Conservation (phyloP, 148 eudicot species). For the Pouteria glomerata region DNA sequence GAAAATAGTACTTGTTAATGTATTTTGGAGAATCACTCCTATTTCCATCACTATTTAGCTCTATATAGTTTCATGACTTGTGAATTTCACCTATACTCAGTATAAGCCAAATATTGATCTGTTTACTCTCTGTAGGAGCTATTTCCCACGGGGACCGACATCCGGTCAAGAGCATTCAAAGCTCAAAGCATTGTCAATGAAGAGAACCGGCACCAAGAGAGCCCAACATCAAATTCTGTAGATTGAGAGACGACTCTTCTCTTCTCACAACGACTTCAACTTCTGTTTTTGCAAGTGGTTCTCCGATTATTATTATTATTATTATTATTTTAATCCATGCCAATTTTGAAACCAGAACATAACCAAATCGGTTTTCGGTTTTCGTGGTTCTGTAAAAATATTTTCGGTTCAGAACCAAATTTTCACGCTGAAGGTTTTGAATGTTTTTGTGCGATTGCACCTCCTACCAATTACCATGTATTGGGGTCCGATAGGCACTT, state of each 20-base stretch:
- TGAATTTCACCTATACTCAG: neutral
- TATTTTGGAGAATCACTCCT: too few relatives aligned
- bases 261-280: conserved; percentile 1
- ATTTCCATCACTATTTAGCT: too few relatives aligned
- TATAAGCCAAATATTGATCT: neutral
- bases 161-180: conserved; percentile 31
- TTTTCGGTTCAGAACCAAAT: neutral
- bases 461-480: neutral
- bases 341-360: conserved; percentile 15
- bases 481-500: too few relatives aligned
- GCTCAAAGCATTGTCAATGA: conserved; percentile 7
- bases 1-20: too few relatives aligned
- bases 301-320: too few relatives aligned
- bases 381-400: conserved; percentile 5
- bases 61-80: neutral
- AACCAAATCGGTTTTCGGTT: neutral
- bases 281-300: neutral
- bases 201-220: conserved; percentile 12
- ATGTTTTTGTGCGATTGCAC: neutral
- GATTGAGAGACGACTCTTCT: neutral
- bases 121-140: conserved; percentile 43
- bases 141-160: conserved; percentile 48
- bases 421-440: conserved; percentile 13
- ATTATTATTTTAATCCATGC: too few relatives aligned
- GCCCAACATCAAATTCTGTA: conserved; percentile 18